phyloP scores from a whole-genome alignment of 176 grass and related monocot genomes.

The Carex littledalei region DNA sequence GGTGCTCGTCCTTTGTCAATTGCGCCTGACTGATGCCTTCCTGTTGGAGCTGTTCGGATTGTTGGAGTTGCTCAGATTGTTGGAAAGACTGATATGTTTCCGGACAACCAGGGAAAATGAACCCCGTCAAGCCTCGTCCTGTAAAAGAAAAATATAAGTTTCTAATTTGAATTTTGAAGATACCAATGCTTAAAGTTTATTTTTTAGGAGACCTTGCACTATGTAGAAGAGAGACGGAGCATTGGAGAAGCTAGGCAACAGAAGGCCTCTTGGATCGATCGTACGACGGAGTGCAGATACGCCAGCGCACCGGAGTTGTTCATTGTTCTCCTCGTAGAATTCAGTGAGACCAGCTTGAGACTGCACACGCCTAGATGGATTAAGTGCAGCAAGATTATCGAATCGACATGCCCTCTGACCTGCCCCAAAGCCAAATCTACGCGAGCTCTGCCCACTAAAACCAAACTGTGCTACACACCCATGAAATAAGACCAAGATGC shows the following conservation, averaged over 20 bases:
- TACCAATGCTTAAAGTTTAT: background rate
- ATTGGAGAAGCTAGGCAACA: conserved; percentile 26
- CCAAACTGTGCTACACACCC: conserved; percentile 22
- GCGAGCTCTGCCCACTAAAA: background rate
- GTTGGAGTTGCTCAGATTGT: background rate
- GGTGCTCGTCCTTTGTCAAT: conserved; percentile 34
- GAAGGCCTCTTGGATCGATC: conserved; percentile 29
- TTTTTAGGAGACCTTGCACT: conserved; percentile 21
- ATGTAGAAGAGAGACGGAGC: conserved; percentile 25
- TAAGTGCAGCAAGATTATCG: conserved; percentile 19
- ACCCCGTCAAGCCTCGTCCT: conserved; percentile 25
- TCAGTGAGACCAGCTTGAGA: conserved; percentile 31
- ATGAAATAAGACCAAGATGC: conserved; percentile 26
- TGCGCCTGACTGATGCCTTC: background rate
- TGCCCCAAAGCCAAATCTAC: conserved; percentile 5
- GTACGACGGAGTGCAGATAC: background rate
- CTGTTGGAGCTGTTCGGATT: background rate
- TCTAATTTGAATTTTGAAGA: background rate
- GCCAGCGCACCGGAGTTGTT: conserved; percentile 28
- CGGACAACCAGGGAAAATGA: conserved; percentile 32
- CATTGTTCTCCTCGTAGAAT: background rate
- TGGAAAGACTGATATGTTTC: conserved; percentile 33
- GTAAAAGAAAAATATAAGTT: background rate
- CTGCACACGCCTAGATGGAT: background rate
- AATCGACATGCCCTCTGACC: conserved; percentile 8